Evolutionary conservation across 768 basidiomycete genomes (phyloP).

Genomic region (Podaxis rugospora): DNA sequence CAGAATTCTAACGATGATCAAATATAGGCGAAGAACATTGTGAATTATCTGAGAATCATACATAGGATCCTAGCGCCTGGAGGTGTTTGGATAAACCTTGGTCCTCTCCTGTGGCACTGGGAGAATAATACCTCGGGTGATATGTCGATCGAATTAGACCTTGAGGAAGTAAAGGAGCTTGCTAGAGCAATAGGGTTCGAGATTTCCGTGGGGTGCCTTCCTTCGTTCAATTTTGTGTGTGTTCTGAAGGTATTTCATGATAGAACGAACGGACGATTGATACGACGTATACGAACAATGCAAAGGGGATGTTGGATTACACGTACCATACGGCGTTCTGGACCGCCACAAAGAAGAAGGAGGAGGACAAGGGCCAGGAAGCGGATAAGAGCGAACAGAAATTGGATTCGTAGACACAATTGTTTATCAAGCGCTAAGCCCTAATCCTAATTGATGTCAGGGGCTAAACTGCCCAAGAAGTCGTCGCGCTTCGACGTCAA

Average conservation of each 20-base stretch:
- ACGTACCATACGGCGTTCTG: conserved; percentile 84
- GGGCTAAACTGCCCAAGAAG: too few relatives aligned
- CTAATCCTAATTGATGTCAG: too few relatives aligned
- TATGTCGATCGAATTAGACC: conserved; percentile 78
- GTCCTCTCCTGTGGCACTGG: conserved; percentile 95
- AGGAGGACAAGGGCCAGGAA: neutral
- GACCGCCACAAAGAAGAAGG: conserved; percentile 51
- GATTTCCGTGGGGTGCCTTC: conserved; percentile 54
- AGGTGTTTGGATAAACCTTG: conserved; percentile 91
- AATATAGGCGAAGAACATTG: conserved; percentile 82
- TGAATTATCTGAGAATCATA: conserved; percentile 86
- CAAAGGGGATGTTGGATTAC: conserved; percentile 77
- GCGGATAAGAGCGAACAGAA: neutral
- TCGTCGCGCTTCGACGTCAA: too few relatives aligned
- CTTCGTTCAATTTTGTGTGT: neutral
- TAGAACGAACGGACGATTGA: conserved; percentile 79
- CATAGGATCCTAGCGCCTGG: conserved; percentile 78
- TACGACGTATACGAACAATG: conserved; percentile 85
- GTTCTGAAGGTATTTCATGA: neutral
- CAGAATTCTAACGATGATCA: neutral
- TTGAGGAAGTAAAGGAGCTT: conserved; percentile 85
- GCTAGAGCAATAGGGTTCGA: conserved; percentile 76
- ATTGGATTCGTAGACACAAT: neutral
- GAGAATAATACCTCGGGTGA: conserved; percentile 85
- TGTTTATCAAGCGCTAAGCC: neutral